Percentiles rank a stretch among this genome's conserved stretches.
phyloP scores from a whole-genome alignment of 495 filamentous ascomycete species.

The Symbiotaphrina buchneri region DNA sequence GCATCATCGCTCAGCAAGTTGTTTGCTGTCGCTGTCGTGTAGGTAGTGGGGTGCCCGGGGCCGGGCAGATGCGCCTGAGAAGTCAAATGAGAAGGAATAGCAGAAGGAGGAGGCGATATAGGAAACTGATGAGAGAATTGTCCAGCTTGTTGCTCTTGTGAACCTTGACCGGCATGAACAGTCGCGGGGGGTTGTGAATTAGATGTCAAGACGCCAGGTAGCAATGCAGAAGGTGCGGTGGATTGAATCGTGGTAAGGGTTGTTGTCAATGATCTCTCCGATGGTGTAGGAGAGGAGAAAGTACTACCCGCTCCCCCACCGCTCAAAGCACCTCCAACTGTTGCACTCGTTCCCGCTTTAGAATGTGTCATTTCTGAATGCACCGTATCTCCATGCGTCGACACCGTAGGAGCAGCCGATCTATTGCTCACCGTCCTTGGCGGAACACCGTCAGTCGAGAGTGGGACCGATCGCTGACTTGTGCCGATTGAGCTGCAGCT shows the following conservation, averaged over 20 bases:
- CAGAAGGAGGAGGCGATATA: constrained; percentile 43
- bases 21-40: constrained; percentile 75
- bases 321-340: constrained; percentile 38
- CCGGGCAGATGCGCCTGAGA: constrained; percentile 24
- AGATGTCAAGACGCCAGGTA: constrained; percentile 17
- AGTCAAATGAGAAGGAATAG: constrained; percentile 58
- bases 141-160: constrained; percentile 6
- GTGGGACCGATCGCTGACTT: constrained; percentile 8
- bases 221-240: constrained; percentile 39
- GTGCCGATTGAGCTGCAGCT: constrained; percentile 20
- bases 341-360: constrained; percentile 52
- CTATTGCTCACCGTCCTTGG: constrained; percentile 37
- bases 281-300: constrained; percentile 85
- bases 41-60: constrained; percentile 52
- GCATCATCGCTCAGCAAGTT: constrained; percentile 85
- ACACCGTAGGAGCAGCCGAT: constrained; percentile 55
- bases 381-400: constrained; percentile 55
- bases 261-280: constrained; percentile 76
- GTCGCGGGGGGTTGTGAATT: constrained; percentile 12
- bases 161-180: constrained; percentile 14
- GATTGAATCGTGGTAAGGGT: constrained; percentile 95
- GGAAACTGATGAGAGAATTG: constrained; percentile 91
- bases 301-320: constrained; percentile 59
- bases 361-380: constrained; percentile 56
- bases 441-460: constrained; percentile 33